Evolutionary conservation across 2,329 filamentous ascomycete genomes (phyloP).

Genomic region (Curvularia sp.): DNA sequence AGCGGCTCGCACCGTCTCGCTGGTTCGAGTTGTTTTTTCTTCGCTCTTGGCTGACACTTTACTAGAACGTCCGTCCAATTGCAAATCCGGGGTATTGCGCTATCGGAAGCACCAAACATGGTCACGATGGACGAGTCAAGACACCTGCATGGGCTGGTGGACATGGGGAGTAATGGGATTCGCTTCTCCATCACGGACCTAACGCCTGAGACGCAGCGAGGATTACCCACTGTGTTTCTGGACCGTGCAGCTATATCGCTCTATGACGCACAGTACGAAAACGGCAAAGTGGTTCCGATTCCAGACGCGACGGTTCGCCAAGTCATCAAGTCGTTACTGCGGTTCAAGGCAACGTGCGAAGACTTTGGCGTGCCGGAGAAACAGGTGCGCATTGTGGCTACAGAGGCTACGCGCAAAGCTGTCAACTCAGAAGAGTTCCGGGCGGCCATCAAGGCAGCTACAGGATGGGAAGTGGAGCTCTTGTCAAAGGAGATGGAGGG

Average conservation of each 20-base stretch:
- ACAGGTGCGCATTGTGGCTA: constrained; percentile 80
- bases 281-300: constrained; percentile 58
- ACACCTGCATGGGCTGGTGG: constrained; percentile 45
- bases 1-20: constrained; percentile 26
- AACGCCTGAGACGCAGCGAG: constrained; percentile 71
- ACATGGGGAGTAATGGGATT: constrained; percentile 76
- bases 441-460: constrained; percentile 65
- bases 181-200: constrained; percentile 89
- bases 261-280: constrained; percentile 75
- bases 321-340: constrained; percentile 71
- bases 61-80: constrained; percentile 18
- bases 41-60: constrained; percentile 21
- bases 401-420: constrained; percentile 85
- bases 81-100: constrained; percentile 26
- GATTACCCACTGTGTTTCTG: constrained; percentile 78
- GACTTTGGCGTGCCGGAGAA: constrained; percentile 70
- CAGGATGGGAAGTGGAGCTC: constrained; percentile 73
- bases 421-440: constrained; percentile 75
- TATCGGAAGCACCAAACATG: constrained; percentile 14
- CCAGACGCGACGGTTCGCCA: constrained; percentile 64
- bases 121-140: constrained; percentile 24
- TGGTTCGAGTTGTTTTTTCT: constrained; percentile 2
- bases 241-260: constrained; percentile 82
- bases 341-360: constrained; percentile 74
- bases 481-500: constrained; percentile 83